Conservation (phyloP, 2,329 filamentous ascomycete genomes). For the Aspergillus ruber region DNA sequence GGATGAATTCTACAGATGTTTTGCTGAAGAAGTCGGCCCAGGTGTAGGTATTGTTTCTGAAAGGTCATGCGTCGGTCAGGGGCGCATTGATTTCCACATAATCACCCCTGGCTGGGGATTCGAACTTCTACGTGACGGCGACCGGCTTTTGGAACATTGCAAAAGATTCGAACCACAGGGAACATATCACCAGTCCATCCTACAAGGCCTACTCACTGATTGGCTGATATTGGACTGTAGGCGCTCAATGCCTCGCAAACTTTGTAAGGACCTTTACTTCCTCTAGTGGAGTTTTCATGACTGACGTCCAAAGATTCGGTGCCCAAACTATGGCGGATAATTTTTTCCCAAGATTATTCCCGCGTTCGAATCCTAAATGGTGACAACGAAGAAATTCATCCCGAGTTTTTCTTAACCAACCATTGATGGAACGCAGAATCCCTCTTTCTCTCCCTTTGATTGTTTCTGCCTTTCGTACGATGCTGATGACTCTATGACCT, state of each 20-base stretch:
- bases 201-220: conserved; percentile 7
- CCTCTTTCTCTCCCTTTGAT: background rate
- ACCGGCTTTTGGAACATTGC: conserved; percentile 10
- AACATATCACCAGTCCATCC: conserved; percentile 8
- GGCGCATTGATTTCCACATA: conserved; percentile 11
- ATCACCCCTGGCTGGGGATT: conserved; percentile 10
- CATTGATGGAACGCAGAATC: background rate
- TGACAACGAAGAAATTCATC: background rate
- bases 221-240: conserved; percentile 15
- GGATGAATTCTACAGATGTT: conserved; percentile 10
- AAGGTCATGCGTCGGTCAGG: conserved; percentile 7
- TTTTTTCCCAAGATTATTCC: background rate
- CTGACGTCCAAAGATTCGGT: background rate
- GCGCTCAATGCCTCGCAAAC: conserved; percentile 2
- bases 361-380: background rate
- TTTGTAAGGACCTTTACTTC: conserved; percentile 2
- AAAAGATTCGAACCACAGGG: conserved; percentile 6
- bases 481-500: background rate
- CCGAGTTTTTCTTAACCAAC: background rate
- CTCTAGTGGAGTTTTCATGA: background rate
- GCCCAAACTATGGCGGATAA: background rate
- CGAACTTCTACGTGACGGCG: conserved; percentile 13
- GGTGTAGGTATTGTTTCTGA: conserved; percentile 3
- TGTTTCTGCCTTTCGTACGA: background rate
- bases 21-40: conserved; percentile 1